Conservation (phyloP, 352 stramenopile genomes). For the Pythium pyrilobum region DNA sequence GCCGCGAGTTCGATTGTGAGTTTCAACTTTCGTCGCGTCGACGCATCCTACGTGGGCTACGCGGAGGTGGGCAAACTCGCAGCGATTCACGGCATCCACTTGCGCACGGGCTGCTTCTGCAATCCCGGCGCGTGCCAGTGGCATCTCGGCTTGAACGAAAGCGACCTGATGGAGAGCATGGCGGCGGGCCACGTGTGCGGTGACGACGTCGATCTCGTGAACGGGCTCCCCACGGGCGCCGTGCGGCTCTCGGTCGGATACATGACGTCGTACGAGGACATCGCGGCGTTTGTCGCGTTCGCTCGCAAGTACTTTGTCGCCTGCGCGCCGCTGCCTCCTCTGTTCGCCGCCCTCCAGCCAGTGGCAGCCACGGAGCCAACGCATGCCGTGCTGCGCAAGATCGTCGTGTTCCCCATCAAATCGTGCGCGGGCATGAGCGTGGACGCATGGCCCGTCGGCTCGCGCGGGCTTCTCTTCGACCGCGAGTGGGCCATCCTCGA, state of each 20-base stretch:
- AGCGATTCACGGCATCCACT: conserved; percentile 56
- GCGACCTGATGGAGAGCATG: conserved; percentile 48
- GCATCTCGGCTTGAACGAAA: conserved; percentile 48
- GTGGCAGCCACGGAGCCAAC: not conserved
- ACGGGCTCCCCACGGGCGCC: conserved; percentile 59
- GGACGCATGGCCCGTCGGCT: conserved; percentile 48
- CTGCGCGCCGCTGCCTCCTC: conserved; percentile 5
- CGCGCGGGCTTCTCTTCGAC: conserved; percentile 58
- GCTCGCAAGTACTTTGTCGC: conserved; percentile 58
- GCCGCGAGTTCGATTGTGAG: conserved; percentile 33
- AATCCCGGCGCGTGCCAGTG: conserved; percentile 73
- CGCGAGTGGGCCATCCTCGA: conserved; percentile 75
- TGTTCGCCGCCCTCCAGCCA: not conserved
- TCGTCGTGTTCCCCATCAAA: conserved; percentile 75
- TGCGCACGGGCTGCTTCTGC: conserved; percentile 77
- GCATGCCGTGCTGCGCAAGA: conserved; percentile 31
- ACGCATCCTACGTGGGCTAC: conserved; percentile 66
- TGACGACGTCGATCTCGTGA: conserved; percentile 60
- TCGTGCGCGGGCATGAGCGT: conserved; percentile 63
- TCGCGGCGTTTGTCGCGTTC: conserved; percentile 47
- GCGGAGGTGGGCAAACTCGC: conserved; percentile 63
- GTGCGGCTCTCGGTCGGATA: conserved; percentile 70
- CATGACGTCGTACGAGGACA: conserved; percentile 72
- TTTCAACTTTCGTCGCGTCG: conserved; percentile 54
- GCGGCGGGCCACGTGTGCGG: conserved; percentile 62